Base-by-base conservation (phyloP, 129 eudicot species). In the Chrysanthemum lavandulifolium region DNA sequence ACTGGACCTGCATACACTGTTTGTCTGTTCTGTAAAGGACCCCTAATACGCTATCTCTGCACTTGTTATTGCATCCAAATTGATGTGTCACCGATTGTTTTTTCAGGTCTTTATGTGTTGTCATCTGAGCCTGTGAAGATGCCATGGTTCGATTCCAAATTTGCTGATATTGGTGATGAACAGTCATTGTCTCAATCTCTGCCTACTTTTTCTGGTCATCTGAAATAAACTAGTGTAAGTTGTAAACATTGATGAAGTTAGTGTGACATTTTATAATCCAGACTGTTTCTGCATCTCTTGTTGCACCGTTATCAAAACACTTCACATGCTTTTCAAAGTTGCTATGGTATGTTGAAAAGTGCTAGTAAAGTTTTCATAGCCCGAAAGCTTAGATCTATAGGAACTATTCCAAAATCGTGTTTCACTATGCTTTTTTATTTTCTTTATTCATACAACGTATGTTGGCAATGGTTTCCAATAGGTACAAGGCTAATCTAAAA, bases 151-250 rank as follows among this genome's bases (percentile, higher is more conserved):
- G 96, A 94, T 83, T 90, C 50, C 72, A 89, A 90, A 76, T 88
- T 87, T 75, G 98, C 97, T 73, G 97, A 94, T 82, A 90, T 94
- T 67, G 97, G 97, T 74, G 98, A 94, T 73, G 98, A 94, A 59
- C 98, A 94, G 70, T 94, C 98, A 72, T 76, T 94, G 82, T 87
- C 97, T 66, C 98, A 94, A 52, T 94, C 98, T 65, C 65, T 94
- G 72, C 90, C 98, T 78, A 90, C 98, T 71, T 94, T 94, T 76
- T 94, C 98, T 10, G 97, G 97, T 51, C 98, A 94, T 86, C 72
- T 94, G 84, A 94, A 84, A 73, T 91, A 90, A 83, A 90, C 89
- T 27, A 85, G 91, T 81, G 98, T 94, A 84, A 87, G 97, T 79
- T 74, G 75, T 29, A 73, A 47, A 58, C 25, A 10, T 12, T 71